These are phyloP conservation scores for Teratosphaeriaceae sp. DNA, from an alignment of 2,329 filamentous ascomycete genomes.

Conservation along the genomic window DNA sequence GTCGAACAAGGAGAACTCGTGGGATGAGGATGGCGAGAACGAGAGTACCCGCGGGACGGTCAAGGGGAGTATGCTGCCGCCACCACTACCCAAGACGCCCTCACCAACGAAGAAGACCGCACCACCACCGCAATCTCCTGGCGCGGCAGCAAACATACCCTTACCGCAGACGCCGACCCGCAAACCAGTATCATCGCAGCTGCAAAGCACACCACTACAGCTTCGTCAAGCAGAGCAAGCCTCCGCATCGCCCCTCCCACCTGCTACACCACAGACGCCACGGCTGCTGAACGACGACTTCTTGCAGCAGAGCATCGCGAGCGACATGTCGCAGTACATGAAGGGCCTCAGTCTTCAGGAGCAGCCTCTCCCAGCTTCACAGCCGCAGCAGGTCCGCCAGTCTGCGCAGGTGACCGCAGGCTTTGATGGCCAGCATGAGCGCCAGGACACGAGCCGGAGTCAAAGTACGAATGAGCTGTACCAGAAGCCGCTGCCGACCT, in stretches of 20 bases:
- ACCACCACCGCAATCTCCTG: constrained; percentile 30
- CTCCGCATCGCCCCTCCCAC: constrained; percentile 25
- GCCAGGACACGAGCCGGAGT: constrained; percentile 5
- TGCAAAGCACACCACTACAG: not conserved
- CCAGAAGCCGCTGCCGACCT: constrained; percentile 29
- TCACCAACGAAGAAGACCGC: constrained; percentile 37
- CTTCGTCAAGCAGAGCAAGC: constrained; percentile 8
- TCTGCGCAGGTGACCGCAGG: not conserved
- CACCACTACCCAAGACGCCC: constrained; percentile 31
- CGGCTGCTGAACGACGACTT: constrained; percentile 38
- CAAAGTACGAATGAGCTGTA: constrained; percentile 21
- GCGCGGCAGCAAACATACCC: constrained; percentile 37
- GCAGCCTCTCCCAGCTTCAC: constrained; percentile 21
- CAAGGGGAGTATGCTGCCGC: constrained; percentile 25
- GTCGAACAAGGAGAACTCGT: constrained; percentile 29
- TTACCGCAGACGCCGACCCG: constrained; percentile 42
- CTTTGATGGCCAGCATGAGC: constrained; percentile 5
- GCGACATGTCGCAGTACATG: constrained; percentile 35
- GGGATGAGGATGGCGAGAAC: constrained; percentile 30
- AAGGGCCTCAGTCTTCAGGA: constrained; percentile 29
- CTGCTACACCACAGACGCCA: constrained; percentile 26
- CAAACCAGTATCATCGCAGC: constrained; percentile 21
- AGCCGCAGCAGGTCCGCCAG: constrained; percentile 12
- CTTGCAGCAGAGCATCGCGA: constrained; percentile 42
- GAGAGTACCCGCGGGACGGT: constrained; percentile 15